Conservation (phyloP, 225 moss, liverwort and hornwort species). For the Thuidium tamariscinum region DNA sequence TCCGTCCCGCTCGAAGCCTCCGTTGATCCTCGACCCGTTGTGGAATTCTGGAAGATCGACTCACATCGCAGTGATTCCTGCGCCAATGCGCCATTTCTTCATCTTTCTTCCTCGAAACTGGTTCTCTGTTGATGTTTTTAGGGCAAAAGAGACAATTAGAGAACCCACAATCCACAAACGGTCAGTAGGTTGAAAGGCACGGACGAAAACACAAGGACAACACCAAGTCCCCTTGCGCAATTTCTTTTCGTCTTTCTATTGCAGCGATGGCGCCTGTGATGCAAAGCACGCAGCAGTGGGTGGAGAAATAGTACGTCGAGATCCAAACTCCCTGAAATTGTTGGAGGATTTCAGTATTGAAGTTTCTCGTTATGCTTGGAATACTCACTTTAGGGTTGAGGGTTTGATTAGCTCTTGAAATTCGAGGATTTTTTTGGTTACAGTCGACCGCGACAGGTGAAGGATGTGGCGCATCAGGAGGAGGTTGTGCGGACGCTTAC, state of each 20-base stretch:
- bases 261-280: constrained; percentile 53
- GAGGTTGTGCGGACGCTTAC: constrained; percentile 82
- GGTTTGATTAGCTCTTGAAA: not conserved
- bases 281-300: constrained; percentile 88
- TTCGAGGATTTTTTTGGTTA: not conserved
- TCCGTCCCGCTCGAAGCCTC: not conserved
- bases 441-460: constrained; percentile 80
- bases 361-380: not conserved
- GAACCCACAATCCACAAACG: not conserved
- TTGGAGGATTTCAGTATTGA: not conserved
- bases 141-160: not conserved
- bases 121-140: not conserved
- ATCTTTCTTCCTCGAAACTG: not conserved
- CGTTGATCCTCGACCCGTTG: not conserved
- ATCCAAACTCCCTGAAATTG: not conserved
- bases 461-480: constrained; percentile 94
- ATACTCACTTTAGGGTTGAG: not conserved
- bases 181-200: not conserved
- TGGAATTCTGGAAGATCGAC: not conserved
- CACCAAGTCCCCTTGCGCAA: not conserved
- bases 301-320: constrained; percentile 77
- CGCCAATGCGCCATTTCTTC: too few relatives aligned
- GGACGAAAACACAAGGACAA: not conserved
- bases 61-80: not conserved
- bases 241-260: not conserved